phyloP scores from a whole-genome alignment of 1,139 yeast species.

The Blastobotrys capitulatus region DNA sequence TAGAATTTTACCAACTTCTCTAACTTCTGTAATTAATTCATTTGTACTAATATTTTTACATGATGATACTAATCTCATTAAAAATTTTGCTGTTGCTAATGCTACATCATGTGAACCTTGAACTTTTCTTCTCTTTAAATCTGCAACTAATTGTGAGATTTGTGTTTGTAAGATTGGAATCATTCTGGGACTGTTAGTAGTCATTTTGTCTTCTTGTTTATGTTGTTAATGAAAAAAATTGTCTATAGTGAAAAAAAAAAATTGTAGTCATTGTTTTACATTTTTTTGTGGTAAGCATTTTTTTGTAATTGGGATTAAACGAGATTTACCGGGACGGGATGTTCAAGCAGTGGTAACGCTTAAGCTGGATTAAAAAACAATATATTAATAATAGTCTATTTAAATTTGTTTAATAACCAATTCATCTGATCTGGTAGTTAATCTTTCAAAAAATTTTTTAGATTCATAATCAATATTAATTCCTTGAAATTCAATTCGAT shows the following conservation, averaged over 20 bases:
- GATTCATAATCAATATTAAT: too few species aligned
- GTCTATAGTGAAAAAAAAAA: background rate
- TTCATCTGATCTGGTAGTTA: too few species aligned
- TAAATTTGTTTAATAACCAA: too few species aligned
- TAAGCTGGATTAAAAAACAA: too few species aligned
- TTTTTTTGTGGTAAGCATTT: too few species aligned
- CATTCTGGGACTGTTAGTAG: slow-evolving; percentile 1
- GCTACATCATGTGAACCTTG: slow-evolving; percentile 75
- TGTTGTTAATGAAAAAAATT: background rate
- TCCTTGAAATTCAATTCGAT: too few species aligned
- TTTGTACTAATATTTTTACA: slow-evolving; percentile 80
- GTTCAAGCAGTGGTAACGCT: too few species aligned
- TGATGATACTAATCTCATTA: slow-evolving; percentile 84
- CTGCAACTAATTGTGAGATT: slow-evolving; percentile 8
- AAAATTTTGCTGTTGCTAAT: slow-evolving; percentile 75
- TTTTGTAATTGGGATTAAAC: too few species aligned
- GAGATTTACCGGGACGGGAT: background rate
- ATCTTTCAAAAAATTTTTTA: too few species aligned
- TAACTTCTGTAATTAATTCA: slow-evolving; percentile 64
- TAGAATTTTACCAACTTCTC: slow-evolving; percentile 40
- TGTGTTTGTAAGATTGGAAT: slow-evolving; percentile 9
- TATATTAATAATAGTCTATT: too few species aligned
- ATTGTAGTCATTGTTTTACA: too few species aligned
- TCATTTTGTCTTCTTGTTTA: background rate
- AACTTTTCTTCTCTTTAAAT: slow-evolving; percentile 66